Evolutionary conservation across 441 rosid genomes (phyloP).

Genomic region (Gossypium gossypioides): DNA sequence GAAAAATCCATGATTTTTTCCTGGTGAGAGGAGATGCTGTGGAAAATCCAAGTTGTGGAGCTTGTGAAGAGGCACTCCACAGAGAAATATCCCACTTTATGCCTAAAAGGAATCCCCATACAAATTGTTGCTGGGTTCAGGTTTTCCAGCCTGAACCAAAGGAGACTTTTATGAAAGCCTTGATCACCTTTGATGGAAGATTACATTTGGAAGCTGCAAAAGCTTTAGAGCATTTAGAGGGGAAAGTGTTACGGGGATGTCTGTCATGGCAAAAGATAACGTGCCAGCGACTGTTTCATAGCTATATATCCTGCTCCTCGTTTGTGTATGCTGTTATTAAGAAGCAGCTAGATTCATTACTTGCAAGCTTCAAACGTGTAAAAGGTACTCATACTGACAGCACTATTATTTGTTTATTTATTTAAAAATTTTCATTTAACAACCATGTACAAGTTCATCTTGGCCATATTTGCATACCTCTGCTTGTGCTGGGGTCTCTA

Average conservation of each 20-base stretch:
- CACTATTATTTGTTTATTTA: background rate
- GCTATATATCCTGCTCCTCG: constrained; percentile 48
- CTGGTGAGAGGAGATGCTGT: constrained; percentile 38
- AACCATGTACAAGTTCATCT: background rate
- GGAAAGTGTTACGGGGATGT: constrained; percentile 50
- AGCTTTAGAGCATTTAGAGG: constrained; percentile 65
- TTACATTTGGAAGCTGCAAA: constrained; percentile 70
- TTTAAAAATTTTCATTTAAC: background rate
- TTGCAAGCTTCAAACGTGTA: constrained; percentile 30
- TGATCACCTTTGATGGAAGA: constrained; percentile 59
- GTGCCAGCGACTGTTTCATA: constrained; percentile 59
- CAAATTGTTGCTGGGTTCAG: constrained; percentile 40
- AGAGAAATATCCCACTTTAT: constrained; percentile 47
- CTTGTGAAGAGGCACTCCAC: constrained; percentile 40
- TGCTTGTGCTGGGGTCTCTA: background rate
- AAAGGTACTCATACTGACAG: constrained; percentile 31
- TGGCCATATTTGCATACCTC: background rate
- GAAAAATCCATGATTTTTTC: constrained; percentile 38
- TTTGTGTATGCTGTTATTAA: constrained; percentile 41
- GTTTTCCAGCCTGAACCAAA: constrained; percentile 41
- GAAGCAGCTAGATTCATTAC: constrained; percentile 35
- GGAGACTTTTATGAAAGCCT: constrained; percentile 35
- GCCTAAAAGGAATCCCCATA: constrained; percentile 40
- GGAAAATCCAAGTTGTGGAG: constrained; percentile 30
- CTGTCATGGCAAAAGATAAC: constrained; percentile 59